Percentiles rank a stretch among this genome's conserved stretches.
These are phyloP conservation scores for Vigna hirtella DNA, from an alignment of 306 rosid genomes.

Conservation along the genomic window DNA sequence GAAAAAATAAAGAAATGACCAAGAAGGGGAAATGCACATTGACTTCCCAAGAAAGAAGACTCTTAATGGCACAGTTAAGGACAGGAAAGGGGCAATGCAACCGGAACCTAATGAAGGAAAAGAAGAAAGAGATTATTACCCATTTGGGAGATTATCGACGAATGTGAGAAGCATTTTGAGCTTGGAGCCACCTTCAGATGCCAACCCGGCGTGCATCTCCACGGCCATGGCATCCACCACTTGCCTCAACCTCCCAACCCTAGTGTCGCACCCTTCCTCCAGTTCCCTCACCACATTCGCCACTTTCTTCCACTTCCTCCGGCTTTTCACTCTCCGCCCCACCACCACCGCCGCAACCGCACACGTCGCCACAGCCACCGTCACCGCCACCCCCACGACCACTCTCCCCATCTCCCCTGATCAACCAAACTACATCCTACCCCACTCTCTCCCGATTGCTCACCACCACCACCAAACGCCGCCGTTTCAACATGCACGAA, in stretches of 20 bases:
- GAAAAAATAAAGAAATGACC: not conserved
- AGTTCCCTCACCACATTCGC: conserved; percentile 71
- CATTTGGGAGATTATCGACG: conserved; percentile 86
- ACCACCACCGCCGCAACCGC: conserved; percentile 83
- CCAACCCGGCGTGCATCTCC: conserved; percentile 99
- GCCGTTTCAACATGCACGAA: conserved; percentile 76
- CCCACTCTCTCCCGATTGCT: conserved; percentile 55
- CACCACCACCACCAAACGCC: conserved; percentile 51
- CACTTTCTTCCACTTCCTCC: conserved; percentile 80
- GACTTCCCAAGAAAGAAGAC: not conserved
- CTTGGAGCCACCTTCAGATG: conserved; percentile 96
- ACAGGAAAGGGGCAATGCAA: conserved; percentile 30
- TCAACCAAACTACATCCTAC: conserved; percentile 58
- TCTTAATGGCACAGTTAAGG: conserved; percentile 44
- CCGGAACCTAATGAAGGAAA: not conserved
- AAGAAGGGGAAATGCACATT: not conserved
- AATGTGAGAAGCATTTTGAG: conserved; percentile 96
- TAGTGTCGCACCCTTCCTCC: conserved; percentile 74
- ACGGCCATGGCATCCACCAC: conserved; percentile 98
- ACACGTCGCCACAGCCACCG: conserved; percentile 75
- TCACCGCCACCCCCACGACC: conserved; percentile 67
- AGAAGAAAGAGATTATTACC: conserved; percentile 56
- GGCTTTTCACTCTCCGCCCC: conserved; percentile 72
- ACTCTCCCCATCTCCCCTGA: conserved; percentile 72
- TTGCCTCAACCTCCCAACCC: conserved; percentile 72